A percentile compares a stretch with the other conserved stretches of the same genome.
Conservation (phyloP, 129 eudicot genomes). For the Flaveria linearis region DNA sequence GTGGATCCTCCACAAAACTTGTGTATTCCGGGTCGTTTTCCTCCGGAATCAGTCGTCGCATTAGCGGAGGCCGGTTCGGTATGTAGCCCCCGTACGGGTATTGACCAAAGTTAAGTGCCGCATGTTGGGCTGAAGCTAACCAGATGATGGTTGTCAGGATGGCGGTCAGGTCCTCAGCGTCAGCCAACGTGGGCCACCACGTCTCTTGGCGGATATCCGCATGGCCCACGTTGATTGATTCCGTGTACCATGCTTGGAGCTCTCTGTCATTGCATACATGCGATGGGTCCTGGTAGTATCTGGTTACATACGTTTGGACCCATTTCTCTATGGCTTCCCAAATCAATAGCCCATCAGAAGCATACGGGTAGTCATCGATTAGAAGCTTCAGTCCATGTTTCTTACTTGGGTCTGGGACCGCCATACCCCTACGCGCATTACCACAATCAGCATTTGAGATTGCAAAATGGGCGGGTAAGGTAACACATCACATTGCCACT, state of each 20-base stretch:
- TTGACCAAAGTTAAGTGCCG: constrained; percentile 94
- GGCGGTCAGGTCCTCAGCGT: constrained; percentile 58
- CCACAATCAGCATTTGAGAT: background rate
- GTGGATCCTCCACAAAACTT: constrained; percentile 65
- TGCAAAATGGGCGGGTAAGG: no score
- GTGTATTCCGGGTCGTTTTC: constrained; percentile 72
- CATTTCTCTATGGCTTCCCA: constrained; percentile 83
- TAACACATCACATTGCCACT: background rate
- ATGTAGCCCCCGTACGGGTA: constrained; percentile 90
- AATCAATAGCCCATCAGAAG: constrained; percentile 83
- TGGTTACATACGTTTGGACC: constrained; percentile 71
- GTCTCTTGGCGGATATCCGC: constrained; percentile 57
- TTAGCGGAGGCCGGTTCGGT: constrained; percentile 80
- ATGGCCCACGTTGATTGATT: constrained; percentile 86
- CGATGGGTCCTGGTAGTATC: constrained; percentile 64
- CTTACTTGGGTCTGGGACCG: constrained; percentile 75
- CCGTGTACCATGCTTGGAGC: constrained; percentile 92
- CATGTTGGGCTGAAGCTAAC: constrained; percentile 95
- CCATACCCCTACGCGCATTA: constrained; percentile 70
- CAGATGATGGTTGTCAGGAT: constrained; percentile 83
- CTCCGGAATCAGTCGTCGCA: constrained; percentile 73
- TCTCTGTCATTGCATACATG: constrained; percentile 62
- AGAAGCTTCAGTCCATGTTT: constrained; percentile 74
- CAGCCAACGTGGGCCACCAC: constrained; percentile 85
- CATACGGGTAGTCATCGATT: constrained; percentile 88